Base-by-base conservation (phyloP, 2,329 filamentous ascomycete genomes). In the Microdochium nivale region DNA sequence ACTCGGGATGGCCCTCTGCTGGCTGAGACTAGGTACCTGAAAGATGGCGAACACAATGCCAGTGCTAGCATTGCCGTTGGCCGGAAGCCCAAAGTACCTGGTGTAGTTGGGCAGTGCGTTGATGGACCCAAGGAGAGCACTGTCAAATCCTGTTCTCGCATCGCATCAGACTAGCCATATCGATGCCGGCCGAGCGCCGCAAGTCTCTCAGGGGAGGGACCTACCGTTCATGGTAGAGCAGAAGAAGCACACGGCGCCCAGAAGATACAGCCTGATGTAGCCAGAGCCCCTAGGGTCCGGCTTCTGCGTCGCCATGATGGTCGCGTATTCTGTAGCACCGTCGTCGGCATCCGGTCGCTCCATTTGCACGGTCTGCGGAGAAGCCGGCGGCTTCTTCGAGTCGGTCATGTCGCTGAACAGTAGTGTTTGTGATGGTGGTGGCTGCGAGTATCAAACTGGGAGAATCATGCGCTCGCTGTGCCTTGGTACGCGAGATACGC, bases 21-120 rank as follows among this genome's bases (percentile, higher is more conserved):
- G 35, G 35, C 19, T 40, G 35, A 40, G 14, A 40, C 27, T 30
- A 30, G n/a, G 16, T 54, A 62, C 59, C 53, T 68, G 62, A 48
- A 69, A 72, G 37, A 75, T 74, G 24, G 71, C 66, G 35, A 74
- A 74, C 4, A 74, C 66, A 14, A 74, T 65, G 13, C 72, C 72
- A 0, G 71, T 75, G 16, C 65, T 62, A 1, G 68, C 61, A 35
- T 69, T 67, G 9, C 71, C 71, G 14, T 59, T 58, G 49, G 54
- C 53, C 13, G 67, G 58, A 11, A 71, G 58, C 21, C 60, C 59
- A 50, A 71, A 74, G 53, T 73, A 73, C 3, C 58, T 49, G 1
- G 65, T 71, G 50, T 70, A 74, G 49, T 70, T 69, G 1, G 67
- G 66, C 21, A 74, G 58, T 13, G 68, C 68, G 55, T 75, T 75